These are phyloP conservation scores for Aspergillus oerlinghausenensis DNA, from an alignment of 2,329 filamentous ascomycete genomes.

Conservation along the genomic window DNA sequence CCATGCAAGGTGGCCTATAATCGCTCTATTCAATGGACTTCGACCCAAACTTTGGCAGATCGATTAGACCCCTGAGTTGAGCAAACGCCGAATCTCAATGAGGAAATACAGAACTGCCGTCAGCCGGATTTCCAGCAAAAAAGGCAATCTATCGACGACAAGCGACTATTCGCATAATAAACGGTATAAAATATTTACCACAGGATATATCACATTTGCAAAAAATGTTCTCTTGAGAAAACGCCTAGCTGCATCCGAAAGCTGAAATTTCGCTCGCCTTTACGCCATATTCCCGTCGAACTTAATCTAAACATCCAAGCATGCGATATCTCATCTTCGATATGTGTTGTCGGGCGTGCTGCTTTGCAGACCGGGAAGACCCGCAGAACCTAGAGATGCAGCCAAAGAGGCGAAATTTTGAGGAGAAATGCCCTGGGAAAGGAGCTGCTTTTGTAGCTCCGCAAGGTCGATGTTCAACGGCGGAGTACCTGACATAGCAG, in stretches of 20 bases:
- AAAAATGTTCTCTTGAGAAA: not conserved
- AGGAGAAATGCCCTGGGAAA: conserved; percentile 32
- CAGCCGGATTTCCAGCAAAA: not conserved
- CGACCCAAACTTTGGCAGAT: not conserved
- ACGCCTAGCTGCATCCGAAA: not conserved
- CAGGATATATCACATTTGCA: not conserved
- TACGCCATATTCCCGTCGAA: conserved; percentile 1
- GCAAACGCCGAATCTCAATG: not conserved
- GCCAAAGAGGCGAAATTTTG: conserved; percentile 37
- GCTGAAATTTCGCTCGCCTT: not conserved
- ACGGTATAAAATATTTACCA: conserved; percentile 8
- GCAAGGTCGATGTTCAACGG: conserved; percentile 36
- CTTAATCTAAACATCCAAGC: conserved; percentile 56
- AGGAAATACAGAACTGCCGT: not conserved
- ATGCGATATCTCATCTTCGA: conserved; percentile 38
- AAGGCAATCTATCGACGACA: not conserved
- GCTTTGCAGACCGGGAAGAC: conserved; percentile 31
- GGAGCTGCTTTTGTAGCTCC: conserved; percentile 36
- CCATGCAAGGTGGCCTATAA: conserved; percentile 84
- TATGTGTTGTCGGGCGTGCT: conserved; percentile 33
- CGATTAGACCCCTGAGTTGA: not conserved
- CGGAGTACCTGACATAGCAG: conserved; percentile 47
- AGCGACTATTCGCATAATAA: not conserved
- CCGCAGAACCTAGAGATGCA: conserved; percentile 23
- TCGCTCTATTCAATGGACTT: not conserved